Conservation (phyloP, 2,329 filamentous ascomycete genomes). For the Talaromyces atroroseus region DNA sequence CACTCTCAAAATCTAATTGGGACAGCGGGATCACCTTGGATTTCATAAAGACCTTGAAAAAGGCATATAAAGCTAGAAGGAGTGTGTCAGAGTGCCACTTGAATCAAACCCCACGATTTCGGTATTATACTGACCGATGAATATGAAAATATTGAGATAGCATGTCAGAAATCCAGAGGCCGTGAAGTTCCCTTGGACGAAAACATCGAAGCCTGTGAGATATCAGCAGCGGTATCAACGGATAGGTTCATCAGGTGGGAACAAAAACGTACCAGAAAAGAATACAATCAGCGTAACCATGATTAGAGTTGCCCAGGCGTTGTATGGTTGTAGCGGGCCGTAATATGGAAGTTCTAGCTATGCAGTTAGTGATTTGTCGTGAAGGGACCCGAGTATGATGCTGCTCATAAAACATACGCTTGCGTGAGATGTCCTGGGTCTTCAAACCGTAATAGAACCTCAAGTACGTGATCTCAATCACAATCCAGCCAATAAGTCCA, state of each 20-base stretch:
- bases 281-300: constrained; percentile 40
- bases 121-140: constrained; percentile 45
- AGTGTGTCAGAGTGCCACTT: no score
- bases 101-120: neutral
- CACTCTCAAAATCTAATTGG: constrained; percentile 14
- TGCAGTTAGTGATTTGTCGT: no score
- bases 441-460: constrained; percentile 56
- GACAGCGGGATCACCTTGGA: constrained; percentile 13
- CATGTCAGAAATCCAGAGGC: constrained; percentile 59
- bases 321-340: constrained; percentile 58
- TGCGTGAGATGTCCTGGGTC: constrained; percentile 55
- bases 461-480: constrained; percentile 13
- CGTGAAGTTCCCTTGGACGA: constrained; percentile 35
- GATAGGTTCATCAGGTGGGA: neutral
- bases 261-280: neutral
- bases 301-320: constrained; percentile 56
- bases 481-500: constrained; percentile 64
- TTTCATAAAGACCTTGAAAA: constrained; percentile 17
- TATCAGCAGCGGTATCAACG: no score
- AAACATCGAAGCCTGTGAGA: constrained; percentile 57
- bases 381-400: neutral
- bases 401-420: constrained; percentile 14
- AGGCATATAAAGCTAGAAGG: constrained; percentile 5
- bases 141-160: constrained; percentile 61
- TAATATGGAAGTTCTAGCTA: constrained; percentile 49